These are phyloP conservation scores for Pseudocercospora fijiensis DNA, from an alignment of 2,329 filamentous ascomycete genomes.

Conservation along the genomic window DNA sequence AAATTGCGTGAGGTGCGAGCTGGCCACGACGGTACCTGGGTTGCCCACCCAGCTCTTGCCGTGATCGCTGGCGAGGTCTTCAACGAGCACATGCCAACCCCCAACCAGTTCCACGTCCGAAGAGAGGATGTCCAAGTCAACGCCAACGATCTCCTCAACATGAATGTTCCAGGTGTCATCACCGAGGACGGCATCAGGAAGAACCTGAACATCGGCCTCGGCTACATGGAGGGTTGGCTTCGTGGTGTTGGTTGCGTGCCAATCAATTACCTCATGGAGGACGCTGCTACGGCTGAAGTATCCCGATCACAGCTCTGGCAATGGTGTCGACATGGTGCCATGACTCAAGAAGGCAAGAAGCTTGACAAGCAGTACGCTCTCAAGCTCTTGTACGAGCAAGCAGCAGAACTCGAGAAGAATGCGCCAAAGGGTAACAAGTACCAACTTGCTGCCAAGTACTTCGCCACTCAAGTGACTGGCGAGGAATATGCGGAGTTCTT, in stretches of 20 bases:
- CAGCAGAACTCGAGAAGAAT: conserved; percentile 70
- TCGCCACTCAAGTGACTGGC: conserved; percentile 86
- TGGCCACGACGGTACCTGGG: conserved; percentile 96
- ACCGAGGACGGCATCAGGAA: conserved; percentile 95
- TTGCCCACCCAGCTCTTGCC: conserved; percentile 91
- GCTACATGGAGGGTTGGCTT: conserved; percentile 99
- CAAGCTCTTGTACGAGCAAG: conserved; percentile 80
- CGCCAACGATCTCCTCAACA: conserved; percentile 90
- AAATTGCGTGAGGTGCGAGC: conserved; percentile 95
- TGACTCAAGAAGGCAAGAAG: conserved; percentile 82
- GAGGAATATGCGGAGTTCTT: conserved; percentile 98
- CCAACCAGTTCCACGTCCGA: conserved; percentile 90
- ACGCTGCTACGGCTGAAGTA: conserved; percentile 94
- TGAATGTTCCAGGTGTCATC: conserved; percentile 90
- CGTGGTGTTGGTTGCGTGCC: conserved; percentile 93
- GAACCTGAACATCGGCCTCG: conserved; percentile 94
- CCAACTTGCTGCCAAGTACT: conserved; percentile 87
- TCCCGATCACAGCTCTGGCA: conserved; percentile 95
- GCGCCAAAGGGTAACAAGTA: conserved; percentile 88
- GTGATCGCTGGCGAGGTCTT: conserved; percentile 87
- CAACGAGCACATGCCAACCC: conserved; percentile 97
- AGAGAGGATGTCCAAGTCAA: conserved; percentile 85
- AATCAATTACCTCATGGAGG: conserved; percentile 98
- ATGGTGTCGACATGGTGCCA: conserved; percentile 74
- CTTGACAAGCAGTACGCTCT: conserved; percentile 91